Base-by-base conservation (phyloP, 1,284 basidiomycete species). In the Inonotus hispidus region DNA sequence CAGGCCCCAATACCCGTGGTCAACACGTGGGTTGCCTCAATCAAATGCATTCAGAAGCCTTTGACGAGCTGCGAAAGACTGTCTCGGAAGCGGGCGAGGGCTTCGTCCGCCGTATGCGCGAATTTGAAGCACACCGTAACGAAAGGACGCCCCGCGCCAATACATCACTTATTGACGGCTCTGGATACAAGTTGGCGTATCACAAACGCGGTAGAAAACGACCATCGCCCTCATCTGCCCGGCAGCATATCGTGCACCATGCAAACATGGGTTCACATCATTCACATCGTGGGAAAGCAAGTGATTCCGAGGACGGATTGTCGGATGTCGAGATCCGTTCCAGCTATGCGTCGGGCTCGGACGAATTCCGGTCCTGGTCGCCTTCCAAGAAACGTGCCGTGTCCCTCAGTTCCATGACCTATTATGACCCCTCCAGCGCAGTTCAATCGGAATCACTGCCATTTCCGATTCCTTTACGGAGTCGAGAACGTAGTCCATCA, bases 61-160 rank as follows among this genome's bases (percentile, higher is more conserved):
- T 88, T 65, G 77, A 77, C 69, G 84, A 88, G 64, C 77, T 89
- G 37, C 82, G 78, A 54, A 76, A 79, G 66, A 86, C 80, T 63
- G 76, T 89, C 25, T 74, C 75, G 39, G 82, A 87, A 66, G 82
- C 76, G 64, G 84, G 82, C 29, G 86, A 88, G 66, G 81, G 83
- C 13, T 77, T 89, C 53, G 79, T 89, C n/a, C 79, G 75, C 59
- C 82, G 84, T 59, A 89, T 89, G 87, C 84, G 84, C 59, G 83
- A 87, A 64, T 85, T 82, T 68, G 87, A 89, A 69, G 72, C 76
- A 55, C 75, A 76, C 32, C 75, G 82, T 56, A 77, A 29, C n/a
- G 21, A 53, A 41, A 49, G 58, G 37, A 35, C 49, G 39, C 50
- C 60, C 29, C 41, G 43, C 38, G 25, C 23, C 38, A 53, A 29